Percentiles rank a stretch among this genome's conserved stretches.
These are phyloP conservation scores for Boletus rubroflammeus DNA, from an alignment of 768 basidiomycete genomes.

Conservation along the genomic window DNA sequence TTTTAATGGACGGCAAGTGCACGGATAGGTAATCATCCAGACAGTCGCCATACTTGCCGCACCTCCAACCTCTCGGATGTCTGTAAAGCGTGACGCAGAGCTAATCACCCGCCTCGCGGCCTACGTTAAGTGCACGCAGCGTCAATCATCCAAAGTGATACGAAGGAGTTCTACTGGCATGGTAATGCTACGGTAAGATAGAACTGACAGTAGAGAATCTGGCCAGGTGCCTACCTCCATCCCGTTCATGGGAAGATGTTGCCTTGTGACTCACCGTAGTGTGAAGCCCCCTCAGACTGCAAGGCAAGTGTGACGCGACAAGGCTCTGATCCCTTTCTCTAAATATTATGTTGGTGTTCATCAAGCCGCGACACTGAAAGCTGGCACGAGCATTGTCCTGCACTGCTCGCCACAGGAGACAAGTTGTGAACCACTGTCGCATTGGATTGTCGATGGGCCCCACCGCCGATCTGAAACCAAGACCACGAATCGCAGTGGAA, in stretches of 20 bases:
- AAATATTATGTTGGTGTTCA: background rate
- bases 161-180: background rate
- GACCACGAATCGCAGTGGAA: background rate
- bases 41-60: background rate
- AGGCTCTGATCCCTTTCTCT: background rate
- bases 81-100: background rate
- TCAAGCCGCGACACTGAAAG: background rate
- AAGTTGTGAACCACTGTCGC: constrained; percentile 4
- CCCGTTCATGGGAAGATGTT: background rate
- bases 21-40: too few species aligned
- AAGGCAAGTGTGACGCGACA: background rate
- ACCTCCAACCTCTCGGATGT: background rate
- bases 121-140: background rate
- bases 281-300: background rate
- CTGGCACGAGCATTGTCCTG: background rate
- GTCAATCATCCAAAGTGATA: background rate
- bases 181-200: background rate
- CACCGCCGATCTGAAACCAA: background rate
- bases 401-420: background rate
- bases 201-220: background rate
- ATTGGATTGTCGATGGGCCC: background rate
- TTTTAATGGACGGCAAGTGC: background rate
- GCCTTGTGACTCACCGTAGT: background rate
- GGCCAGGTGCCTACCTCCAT: background rate
- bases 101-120: background rate